Evolutionary conservation across 1,284 basidiomycete genomes (phyloP).

Genomic region (Cerrena zonata): DNA sequence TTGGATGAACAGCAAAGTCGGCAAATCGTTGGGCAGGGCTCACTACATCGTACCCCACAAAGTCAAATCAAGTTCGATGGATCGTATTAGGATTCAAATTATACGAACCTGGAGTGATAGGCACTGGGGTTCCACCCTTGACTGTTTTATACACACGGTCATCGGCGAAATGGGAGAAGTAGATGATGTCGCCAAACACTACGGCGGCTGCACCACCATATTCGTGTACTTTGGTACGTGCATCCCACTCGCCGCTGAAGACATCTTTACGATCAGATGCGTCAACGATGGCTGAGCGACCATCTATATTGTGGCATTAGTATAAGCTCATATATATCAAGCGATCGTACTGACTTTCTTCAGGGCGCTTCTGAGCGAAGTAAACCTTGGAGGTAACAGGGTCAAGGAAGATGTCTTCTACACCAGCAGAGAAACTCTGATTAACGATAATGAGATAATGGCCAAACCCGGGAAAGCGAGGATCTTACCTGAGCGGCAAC

Average conservation of each 20-base stretch:
- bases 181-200: conserved; percentile 41
- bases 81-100: neutral
- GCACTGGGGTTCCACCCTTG: conserved; percentile 35
- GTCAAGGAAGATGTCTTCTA: conserved; percentile 52
- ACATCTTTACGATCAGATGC: conserved; percentile 42
- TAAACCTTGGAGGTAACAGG: conserved; percentile 45
- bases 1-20: conserved; percentile 44
- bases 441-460: conserved; percentile 9
- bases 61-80: neutral
- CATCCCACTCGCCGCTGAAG: conserved; percentile 48
- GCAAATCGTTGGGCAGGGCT: conserved; percentile 54
- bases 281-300: conserved; percentile 54
- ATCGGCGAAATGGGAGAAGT: conserved; percentile 54
- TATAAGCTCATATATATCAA: neutral
- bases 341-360: conserved; percentile 33
- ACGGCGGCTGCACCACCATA: conserved; percentile 47
- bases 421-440: conserved; percentile 34
- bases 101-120: conserved; percentile 53
- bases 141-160: conserved; percentile 42
- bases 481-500: conserved; percentile 43
- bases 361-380: conserved; percentile 57
- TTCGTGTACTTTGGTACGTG: conserved; percentile 54
- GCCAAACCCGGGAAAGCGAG: conserved; percentile 5
- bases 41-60: conserved; percentile 25
- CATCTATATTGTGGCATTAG: conserved; percentile 13